A percentile compares a stretch with the other conserved stretches of the same genome.
phyloP scores from a whole-genome alignment of 257 asterid genomes.

The Cruciata laevipes region DNA sequence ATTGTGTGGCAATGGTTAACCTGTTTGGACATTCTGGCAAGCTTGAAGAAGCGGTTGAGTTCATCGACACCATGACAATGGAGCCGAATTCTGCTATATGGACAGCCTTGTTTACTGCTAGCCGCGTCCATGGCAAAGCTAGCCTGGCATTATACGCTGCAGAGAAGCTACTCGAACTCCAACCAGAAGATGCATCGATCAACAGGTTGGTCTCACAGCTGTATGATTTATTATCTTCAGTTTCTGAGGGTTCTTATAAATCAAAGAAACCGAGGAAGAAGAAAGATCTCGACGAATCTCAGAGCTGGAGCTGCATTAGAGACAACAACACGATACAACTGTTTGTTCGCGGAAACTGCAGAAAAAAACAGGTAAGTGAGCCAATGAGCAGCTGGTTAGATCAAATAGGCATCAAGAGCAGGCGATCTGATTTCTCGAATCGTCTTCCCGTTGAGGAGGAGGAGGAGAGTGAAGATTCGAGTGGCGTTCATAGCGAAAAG shows the following conservation, averaged over 20 bases:
- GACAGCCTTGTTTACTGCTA: conserved; percentile 62
- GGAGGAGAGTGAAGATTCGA: conserved; percentile 46
- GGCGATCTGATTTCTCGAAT: conserved; percentile 24
- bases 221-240: conserved; percentile 39
- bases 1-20: conserved; percentile 60
- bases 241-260: conserved; percentile 30
- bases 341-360: conserved; percentile 38
- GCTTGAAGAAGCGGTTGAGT: conserved; percentile 58
- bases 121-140: conserved; percentile 50
- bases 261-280: conserved; percentile 29
- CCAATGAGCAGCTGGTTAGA: conserved; percentile 40
- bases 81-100: conserved; percentile 49
- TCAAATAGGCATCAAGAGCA: conserved; percentile 24
- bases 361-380: conserved; percentile 23
- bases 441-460: conserved; percentile 46
- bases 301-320: conserved; percentile 55
- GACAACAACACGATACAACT: conserved; percentile 38
- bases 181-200: conserved; percentile 42
- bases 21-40: conserved; percentile 65
- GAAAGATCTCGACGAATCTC: conserved; percentile 28
- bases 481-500: conserved; percentile 61
- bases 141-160: conserved; percentile 57
- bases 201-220: conserved; percentile 37
- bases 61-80: conserved; percentile 36
- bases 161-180: conserved; percentile 56